Percentiles rank a stretch among this genome's conserved stretches.
Evolutionary conservation across 2,329 filamentous ascomycete genomes (phyloP).

Genomic region (Aspergillus jensenii): DNA sequence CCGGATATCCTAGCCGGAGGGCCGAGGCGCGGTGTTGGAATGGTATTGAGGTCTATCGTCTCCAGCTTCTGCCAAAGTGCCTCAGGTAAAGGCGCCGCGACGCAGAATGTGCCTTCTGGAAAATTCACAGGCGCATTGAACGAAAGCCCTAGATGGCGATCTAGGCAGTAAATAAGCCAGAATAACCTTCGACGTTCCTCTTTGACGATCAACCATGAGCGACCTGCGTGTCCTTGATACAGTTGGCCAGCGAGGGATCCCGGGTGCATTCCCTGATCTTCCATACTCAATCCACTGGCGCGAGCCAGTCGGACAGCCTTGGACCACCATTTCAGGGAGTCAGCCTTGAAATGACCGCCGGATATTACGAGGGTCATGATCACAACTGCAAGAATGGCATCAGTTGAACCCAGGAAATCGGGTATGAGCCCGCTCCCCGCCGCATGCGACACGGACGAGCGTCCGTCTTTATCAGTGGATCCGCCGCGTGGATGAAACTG

Average conservation of each 20-base stretch:
- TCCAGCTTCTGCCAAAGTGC: constrained; percentile 4
- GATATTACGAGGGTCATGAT: constrained; percentile 5
- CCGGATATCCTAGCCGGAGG: constrained; percentile 6
- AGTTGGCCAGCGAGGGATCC: neutral
- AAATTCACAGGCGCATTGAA: constrained; percentile 8
- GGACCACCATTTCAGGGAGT: constrained; percentile 6
- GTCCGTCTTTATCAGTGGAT: constrained; percentile 3
- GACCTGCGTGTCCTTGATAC: neutral
- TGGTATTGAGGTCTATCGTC: constrained; percentile 1
- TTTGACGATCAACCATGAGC: constrained; percentile 8
- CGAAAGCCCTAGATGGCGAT: constrained; percentile 7
- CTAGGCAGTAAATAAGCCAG: constrained; percentile 10
- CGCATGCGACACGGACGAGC: constrained; percentile 6
- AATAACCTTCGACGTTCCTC: constrained; percentile 8
- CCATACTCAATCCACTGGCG: constrained; percentile 6
- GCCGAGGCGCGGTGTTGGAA: neutral
- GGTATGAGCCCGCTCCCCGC: constrained; percentile 9
- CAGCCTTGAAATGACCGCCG: constrained; percentile 8
- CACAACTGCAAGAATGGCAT: constrained; percentile 8
- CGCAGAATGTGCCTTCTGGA: constrained; percentile 6
- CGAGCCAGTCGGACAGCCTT: constrained; percentile 4
- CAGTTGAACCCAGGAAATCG: constrained; percentile 7
- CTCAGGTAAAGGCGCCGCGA: constrained; percentile 5
- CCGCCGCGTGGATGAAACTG: constrained; percentile 8
- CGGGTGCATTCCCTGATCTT: constrained; percentile 2